phyloP scores from a whole-genome alignment of 495 filamentous ascomycete species.

The Chaetomium cochliodes region DNA sequence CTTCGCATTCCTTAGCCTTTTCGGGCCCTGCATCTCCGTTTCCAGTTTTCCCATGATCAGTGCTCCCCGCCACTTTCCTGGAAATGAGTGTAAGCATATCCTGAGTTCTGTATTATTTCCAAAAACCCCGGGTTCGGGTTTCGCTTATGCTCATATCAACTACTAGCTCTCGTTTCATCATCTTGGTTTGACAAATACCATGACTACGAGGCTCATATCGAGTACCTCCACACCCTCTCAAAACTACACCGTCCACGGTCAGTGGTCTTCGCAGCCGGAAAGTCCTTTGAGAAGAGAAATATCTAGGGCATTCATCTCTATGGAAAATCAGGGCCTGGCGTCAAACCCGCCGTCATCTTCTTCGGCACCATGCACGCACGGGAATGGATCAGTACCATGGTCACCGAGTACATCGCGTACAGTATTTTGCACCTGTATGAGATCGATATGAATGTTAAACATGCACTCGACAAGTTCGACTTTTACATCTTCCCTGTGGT shows the following conservation, averaged over 20 bases:
- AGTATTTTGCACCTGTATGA: conserved; percentile 50
- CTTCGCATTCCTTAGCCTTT: neutral
- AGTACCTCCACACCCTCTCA: conserved; percentile 52
- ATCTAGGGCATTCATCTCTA: conserved; percentile 62
- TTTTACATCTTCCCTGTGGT: conserved; percentile 63
- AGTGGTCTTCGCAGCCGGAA: conserved; percentile 52
- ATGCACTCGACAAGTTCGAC: conserved; percentile 58
- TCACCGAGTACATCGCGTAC: conserved; percentile 57
- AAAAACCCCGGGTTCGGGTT: too few species aligned
- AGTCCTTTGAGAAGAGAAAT: conserved; percentile 50
- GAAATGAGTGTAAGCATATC: neutral
- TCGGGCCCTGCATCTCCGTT: neutral
- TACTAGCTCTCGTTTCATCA: neutral
- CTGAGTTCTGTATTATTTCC: neutral
- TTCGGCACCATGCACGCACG: conserved; percentile 63
- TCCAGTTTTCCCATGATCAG: neutral
- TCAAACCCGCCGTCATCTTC: conserved; percentile 56
- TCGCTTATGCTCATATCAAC: neutral
- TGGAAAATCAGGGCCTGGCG: conserved; percentile 50
- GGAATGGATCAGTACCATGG: conserved; percentile 64
- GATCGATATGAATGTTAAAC: conserved; percentile 42
- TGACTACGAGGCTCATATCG: conserved; percentile 51
- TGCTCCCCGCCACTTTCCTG: neutral
- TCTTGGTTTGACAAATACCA: conserved; percentile 11
- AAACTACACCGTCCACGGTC: conserved; percentile 49